Evolutionary conservation across 2,329 filamentous ascomycete species (phyloP).

Genomic region (Fusarium proliferatum): DNA sequence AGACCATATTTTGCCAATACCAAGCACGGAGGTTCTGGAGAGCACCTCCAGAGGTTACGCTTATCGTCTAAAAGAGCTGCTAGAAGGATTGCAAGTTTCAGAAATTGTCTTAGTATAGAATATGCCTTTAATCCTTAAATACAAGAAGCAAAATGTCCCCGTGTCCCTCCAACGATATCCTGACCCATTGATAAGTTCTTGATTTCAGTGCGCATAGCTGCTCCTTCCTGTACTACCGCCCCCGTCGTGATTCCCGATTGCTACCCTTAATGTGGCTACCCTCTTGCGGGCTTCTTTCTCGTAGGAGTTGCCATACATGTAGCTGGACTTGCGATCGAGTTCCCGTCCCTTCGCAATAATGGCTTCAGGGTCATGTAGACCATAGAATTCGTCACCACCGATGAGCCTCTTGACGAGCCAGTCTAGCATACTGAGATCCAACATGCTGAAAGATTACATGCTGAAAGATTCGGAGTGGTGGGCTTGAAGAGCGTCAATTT

Average conservation of each 20-base stretch:
- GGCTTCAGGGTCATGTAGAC: not conserved
- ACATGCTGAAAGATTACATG: not conserved
- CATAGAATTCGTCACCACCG: not conserved
- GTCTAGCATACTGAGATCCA: not conserved
- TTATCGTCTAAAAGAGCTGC: not conserved
- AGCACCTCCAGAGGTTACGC: not conserved
- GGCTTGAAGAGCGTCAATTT: not conserved
- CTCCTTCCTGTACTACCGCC: not conserved
- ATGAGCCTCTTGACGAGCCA: not conserved
- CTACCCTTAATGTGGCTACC: fast-evolving
- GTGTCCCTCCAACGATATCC: too few relatives aligned
- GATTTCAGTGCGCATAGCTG: not conserved
- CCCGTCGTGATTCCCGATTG: not conserved
- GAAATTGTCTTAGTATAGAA: not conserved
- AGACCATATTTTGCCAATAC: fast-evolving
- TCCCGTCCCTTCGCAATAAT: not conserved
- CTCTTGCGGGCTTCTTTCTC: not conserved
- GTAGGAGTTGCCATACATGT: not conserved
- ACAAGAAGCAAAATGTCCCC: not conserved
- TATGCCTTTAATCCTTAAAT: fast-evolving
- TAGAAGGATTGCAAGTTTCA: not conserved
- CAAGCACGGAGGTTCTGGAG: fast-evolving
- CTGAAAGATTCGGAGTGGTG: not conserved
- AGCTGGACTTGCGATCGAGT: not conserved
- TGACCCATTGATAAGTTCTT: fast-evolving